A percentile compares a stretch with the other conserved stretches of the same genome.
These are phyloP conservation scores for Diplodia corticola DNA, from an alignment of 2,329 filamentous ascomycete genomes.

Conservation along the genomic window DNA sequence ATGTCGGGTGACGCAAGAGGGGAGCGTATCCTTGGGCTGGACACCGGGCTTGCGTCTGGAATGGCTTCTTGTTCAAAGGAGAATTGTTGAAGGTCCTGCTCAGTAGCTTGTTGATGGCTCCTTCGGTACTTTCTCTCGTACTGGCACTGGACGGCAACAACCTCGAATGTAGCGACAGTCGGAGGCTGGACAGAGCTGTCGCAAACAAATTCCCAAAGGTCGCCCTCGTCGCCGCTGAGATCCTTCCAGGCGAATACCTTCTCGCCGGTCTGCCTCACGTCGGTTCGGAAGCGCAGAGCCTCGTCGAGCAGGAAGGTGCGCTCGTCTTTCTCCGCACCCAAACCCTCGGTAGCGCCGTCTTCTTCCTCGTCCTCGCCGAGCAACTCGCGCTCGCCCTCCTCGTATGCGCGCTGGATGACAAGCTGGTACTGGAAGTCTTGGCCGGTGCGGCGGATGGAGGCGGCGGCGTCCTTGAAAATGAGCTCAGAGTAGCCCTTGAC, in stretches of 20 bases:
- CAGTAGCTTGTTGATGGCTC: slow-evolving; percentile 75
- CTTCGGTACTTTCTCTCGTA: slow-evolving; percentile 95
- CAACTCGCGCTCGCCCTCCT: slow-evolving; percentile 93
- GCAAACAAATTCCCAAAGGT: slow-evolving; percentile 98
- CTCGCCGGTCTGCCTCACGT: slow-evolving; percentile 75
- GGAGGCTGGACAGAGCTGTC: slow-evolving; percentile 69
- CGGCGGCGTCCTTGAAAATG: slow-evolving; percentile 95
- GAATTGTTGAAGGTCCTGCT: slow-evolving; percentile 79
- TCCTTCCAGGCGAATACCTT: slow-evolving; percentile 94
- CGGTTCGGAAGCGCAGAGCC: slow-evolving; percentile 80
- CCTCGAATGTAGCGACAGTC: slow-evolving; percentile 77
- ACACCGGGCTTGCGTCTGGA: slow-evolving; percentile 59
- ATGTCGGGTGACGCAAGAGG: slow-evolving; percentile 36
- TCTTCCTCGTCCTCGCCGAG: slow-evolving; percentile 86
- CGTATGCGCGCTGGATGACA: slow-evolving; percentile 92
- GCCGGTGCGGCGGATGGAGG: slow-evolving; percentile 86
- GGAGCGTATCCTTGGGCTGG: slow-evolving; percentile 48
- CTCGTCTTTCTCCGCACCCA: slow-evolving; percentile 84
- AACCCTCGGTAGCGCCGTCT: slow-evolving; percentile 72
- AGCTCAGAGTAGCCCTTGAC: slow-evolving; percentile 98
- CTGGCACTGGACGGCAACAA: slow-evolving; percentile 86
- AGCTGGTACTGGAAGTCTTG: slow-evolving; percentile 98
- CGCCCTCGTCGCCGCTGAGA: slow-evolving; percentile 86
- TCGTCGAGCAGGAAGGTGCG: slow-evolving; percentile 97
- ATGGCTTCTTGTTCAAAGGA: slow-evolving; percentile 69